Evolutionary conservation across 2,329 filamentous ascomycete genomes (phyloP), one percentile per base, ranked within the genome.

Genomic region (Atkinsonella hypoxylon): DNA sequence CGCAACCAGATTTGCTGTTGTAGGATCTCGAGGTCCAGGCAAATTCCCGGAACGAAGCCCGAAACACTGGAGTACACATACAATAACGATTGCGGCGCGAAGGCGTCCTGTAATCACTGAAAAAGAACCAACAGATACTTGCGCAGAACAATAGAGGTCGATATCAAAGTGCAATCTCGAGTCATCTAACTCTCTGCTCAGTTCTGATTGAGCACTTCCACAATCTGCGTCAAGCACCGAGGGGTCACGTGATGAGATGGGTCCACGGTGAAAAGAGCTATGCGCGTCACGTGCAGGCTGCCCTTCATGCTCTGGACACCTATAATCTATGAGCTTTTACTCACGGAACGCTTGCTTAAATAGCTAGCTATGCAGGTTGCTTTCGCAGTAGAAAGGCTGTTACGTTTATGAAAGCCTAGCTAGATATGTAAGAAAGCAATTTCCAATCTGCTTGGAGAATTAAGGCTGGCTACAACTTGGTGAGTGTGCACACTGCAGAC

Each of bases 51-150:
- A 44, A 26, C 31, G 38, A 26, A 22, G 11, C 10, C 17, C 31
- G 38, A 26, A 22, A 8, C 10, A 17, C 20, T 18, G 12, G 15
- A 43, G 48, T 46, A 47, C 39, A 56, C 59, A 59, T 63, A 68
- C 61, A 60, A 57, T 55, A 66, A 66, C 55, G 61, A 67, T 59
- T 56, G 67, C 22, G 58, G 59, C 56, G 62, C 60, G 57, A 58
- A 54, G 55, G 53, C 55, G 55, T 57, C 57, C 57, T 53, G 62
- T 65, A 63, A 64, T 61, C 57, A 62, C 61, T 66, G 59, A 59
- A 59, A 50, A 41, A n/a, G 39, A 63, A 59, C 60, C 64, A 68
- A 70, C 63, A 61, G 57, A 67, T 70, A 68, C 62, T 68, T 62
- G 55, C 53, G 61, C 62, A 62, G 63, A 69, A 65, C 57, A 62